Evolutionary conservation across 768 basidiomycete species (phyloP).

Genomic region (Mrakia gelida): DNA sequence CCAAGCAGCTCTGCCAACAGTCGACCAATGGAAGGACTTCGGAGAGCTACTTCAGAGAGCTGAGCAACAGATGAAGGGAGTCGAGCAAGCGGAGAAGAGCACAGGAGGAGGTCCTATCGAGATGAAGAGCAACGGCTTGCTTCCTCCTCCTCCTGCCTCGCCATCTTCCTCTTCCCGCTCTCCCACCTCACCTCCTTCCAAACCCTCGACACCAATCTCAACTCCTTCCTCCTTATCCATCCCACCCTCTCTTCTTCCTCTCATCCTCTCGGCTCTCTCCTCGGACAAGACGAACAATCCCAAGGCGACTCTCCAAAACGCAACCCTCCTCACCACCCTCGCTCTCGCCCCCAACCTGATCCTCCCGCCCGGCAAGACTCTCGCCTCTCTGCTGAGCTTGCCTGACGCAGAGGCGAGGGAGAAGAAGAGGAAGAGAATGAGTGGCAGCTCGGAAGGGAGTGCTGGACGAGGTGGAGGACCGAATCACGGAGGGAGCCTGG

Average conservation of each 20-base stretch:
- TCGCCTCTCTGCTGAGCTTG: conserved; percentile 9
- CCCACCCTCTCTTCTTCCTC: conserved; percentile 5
- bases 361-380: conserved; percentile 28
- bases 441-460: not conserved
- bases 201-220: no score
- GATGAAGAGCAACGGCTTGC: conserved; percentile 4
- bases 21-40: not conserved
- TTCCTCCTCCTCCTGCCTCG: not conserved
- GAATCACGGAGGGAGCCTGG: not conserved
- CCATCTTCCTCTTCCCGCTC: not conserved
- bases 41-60: not conserved
- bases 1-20: not conserved
- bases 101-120: not conserved
- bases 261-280: conserved; percentile 17
- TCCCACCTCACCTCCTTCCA: not conserved
- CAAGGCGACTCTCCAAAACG: not conserved
- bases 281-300: not conserved
- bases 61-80: not conserved
- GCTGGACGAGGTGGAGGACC: not conserved
- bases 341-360: conserved; percentile 17
- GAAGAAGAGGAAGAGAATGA: conserved; percentile 3
- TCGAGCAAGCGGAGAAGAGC: not conserved
- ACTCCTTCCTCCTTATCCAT: not conserved
- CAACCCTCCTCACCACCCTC: conserved; percentile 22
- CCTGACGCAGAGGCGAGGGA: conserved; percentile 7